Conservation (phyloP, 352 stramenopile genomes). For the Blastocystis sp. region DNA sequence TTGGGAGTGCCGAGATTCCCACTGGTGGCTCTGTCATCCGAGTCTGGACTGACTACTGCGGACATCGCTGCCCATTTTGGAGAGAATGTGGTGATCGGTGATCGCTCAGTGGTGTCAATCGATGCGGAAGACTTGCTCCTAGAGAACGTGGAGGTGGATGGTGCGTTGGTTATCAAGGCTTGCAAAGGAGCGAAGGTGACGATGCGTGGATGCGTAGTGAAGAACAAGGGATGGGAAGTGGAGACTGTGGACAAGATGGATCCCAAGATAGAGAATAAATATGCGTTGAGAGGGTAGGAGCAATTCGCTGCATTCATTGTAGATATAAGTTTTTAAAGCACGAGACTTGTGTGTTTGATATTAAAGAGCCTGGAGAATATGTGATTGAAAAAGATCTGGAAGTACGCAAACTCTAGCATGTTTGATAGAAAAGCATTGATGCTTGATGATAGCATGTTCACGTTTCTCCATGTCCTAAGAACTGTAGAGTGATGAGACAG, state of each 20-base stretch:
- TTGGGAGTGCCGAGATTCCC: constrained; percentile 59
- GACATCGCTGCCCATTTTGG: constrained; percentile 71
- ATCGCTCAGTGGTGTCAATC: constrained; percentile 70
- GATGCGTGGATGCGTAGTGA: constrained; percentile 68
- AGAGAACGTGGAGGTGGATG: constrained; percentile 73
- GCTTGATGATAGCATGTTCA: no score
- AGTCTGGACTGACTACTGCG: background rate
- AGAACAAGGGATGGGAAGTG: constrained; percentile 70
- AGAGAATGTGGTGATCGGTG: constrained; percentile 70
- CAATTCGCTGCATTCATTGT: background rate
- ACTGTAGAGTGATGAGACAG: no score
- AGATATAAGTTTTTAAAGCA: constrained; percentile 55
- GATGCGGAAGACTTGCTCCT: constrained; percentile 70
- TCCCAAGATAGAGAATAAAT: constrained; percentile 58
- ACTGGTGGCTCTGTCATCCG: constrained; percentile 61
- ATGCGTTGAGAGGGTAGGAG: constrained; percentile 48
- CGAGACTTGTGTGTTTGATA: background rate
- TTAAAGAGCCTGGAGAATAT: constrained; percentile 43
- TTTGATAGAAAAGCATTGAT: background rate
- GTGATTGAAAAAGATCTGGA: background rate
- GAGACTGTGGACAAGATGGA: constrained; percentile 63
- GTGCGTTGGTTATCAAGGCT: constrained; percentile 70
- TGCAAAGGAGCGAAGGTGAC: constrained; percentile 66
- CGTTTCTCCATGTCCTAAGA: no score
- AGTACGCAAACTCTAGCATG: background rate